These are phyloP conservation scores for Ottelia alismoides DNA, from an alignment of 106 monocot genomes.

Conservation along the genomic window DNA sequence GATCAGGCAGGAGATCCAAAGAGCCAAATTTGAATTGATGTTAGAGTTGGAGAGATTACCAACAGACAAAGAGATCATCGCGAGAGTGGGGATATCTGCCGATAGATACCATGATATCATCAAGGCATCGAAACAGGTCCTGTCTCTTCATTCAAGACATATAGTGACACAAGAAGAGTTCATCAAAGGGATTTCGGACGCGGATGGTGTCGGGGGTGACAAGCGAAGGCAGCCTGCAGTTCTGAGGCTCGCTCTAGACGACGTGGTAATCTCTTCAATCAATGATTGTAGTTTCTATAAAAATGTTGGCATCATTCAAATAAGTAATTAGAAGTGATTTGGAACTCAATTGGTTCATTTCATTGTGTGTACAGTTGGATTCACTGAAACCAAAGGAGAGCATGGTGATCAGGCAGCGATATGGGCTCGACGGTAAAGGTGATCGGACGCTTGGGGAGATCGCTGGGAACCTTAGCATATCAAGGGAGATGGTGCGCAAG, in stretches of 20 bases:
- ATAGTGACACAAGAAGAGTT: conserved; percentile 78
- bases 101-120: conserved; percentile 65
- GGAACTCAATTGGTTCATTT: too few species aligned
- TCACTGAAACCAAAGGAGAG: conserved; percentile 95
- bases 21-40: conserved; percentile 46
- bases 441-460: conserved; percentile 81
- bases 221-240: conserved; percentile 46
- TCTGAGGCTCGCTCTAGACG: conserved; percentile 88
- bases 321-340: too few species aligned
- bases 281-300: too few species aligned
- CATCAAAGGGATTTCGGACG: conserved; percentile 59
- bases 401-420: conserved; percentile 89
- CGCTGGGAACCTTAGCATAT: conserved; percentile 86
- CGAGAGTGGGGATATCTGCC: conserved; percentile 41
- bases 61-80: conserved; percentile 59
- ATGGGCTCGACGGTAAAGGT: conserved; percentile 86
- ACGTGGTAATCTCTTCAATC: conserved; percentile 64
- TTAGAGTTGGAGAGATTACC: conserved; percentile 59
- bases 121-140: conserved; percentile 58
- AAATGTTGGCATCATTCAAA: too few species aligned
- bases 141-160: conserved; percentile 64
- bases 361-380: conserved; percentile 90
- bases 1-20: conserved; percentile 63
- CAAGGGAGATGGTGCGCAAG: conserved; percentile 90
- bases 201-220: conserved; percentile 42